Evolutionary conservation across 495 filamentous ascomycete genomes (phyloP), one percentile per base, ranked within the genome.

Genomic region (Lasiosphaeria hispida): DNA sequence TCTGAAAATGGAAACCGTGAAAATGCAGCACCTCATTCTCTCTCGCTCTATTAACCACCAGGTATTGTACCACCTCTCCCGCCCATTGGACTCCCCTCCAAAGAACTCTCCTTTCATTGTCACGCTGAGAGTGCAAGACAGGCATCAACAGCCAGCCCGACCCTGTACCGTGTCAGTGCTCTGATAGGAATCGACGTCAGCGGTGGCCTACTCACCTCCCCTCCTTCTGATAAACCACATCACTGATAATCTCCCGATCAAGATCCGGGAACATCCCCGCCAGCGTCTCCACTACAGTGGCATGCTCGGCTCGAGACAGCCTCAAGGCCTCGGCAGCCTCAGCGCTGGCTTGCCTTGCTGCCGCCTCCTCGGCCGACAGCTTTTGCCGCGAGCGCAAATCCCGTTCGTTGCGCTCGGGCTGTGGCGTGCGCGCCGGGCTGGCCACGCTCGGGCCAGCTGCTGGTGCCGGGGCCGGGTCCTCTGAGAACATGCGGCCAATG

Each of bases 401-500:
- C 57, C 54, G 70, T 60, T 55, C 61, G 53, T 66, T 53, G 11
- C 72, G 66, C 48, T 88, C 86, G n/a, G 69, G 69, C 53, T 82
- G 82, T 17, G 88, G 83, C 17, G 84, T 83, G 18, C 76, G 67
- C 8, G 80, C 76, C n/a, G 83, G 83, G 18, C 72, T 78, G 68
- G 51, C 67, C 44, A 60, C 67, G 68, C 62, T 82, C 14, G 72
- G 62, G 30, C 68, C 64, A 36, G 76, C 57, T 40, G 70, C 42
- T 50, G 72, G 58, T 55, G 71, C 43, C 23, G 23, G 23, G 54
- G 72, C 57, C 51, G 73, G 50, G 1, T 96, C 92, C 48, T 98
- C 94, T 1, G 90, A 90, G 75, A 99, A 97, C 37, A 99, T 97
- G 53, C 92, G 86, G n/a, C 95, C 94, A 67, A 99, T 96, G 13